A percentile compares a stretch with the other conserved stretches of the same genome.
Conservation (phyloP, 2,329 filamentous ascomycete species). For the Juglanconis sp. region DNA sequence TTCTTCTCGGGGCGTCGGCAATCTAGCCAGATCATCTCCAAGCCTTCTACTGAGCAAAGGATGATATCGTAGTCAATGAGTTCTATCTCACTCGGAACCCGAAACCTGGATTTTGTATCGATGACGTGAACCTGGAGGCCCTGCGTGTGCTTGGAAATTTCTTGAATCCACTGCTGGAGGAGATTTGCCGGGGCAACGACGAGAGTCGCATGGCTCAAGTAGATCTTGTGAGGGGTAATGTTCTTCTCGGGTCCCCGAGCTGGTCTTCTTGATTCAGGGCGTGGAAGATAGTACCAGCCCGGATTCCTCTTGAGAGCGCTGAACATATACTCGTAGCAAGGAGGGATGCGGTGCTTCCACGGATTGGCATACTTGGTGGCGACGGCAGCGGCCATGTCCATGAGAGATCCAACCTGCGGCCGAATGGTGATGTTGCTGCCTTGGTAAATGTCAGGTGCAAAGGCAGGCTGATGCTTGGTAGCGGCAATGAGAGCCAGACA, state of each 20-base stretch:
- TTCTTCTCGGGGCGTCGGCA: slow-evolving; percentile 36
- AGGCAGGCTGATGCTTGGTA: slow-evolving; percentile 66
- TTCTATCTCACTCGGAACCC: slow-evolving; percentile 54
- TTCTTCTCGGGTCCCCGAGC: slow-evolving; percentile 32
- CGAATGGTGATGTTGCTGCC: slow-evolving; percentile 34
- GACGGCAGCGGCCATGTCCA: slow-evolving; percentile 72
- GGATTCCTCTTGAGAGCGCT: slow-evolving; percentile 55
- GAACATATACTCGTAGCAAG: slow-evolving; percentile 48
- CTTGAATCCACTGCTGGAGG: slow-evolving; percentile 76
- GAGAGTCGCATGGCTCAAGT: slow-evolving; percentile 67
- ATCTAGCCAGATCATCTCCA: slow-evolving; percentile 59
- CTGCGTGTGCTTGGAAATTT: slow-evolving; percentile 74
- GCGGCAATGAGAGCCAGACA: slow-evolving; percentile 74
- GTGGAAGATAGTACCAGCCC: slow-evolving; percentile 56
- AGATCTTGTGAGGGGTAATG: slow-evolving; percentile 47
- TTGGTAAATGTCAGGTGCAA: slow-evolving; percentile 61
- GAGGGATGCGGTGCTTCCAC: slow-evolving; percentile 65
- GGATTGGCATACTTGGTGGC: slow-evolving; percentile 65
- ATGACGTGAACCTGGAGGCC: slow-evolving; percentile 65
- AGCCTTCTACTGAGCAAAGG: slow-evolving; percentile 70
- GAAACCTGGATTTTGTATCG: slow-evolving; percentile 40
- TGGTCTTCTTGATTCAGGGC: slow-evolving; percentile 37
- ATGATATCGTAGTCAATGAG: slow-evolving; percentile 71
- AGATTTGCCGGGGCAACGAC: slow-evolving; percentile 82
- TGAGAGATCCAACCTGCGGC: slow-evolving; percentile 57